Percentiles rank a stretch among this genome's conserved stretches.
Evolutionary conservation across 148 eudicot species (phyloP).

Genomic region (Rhododendron kiyosumense): DNA sequence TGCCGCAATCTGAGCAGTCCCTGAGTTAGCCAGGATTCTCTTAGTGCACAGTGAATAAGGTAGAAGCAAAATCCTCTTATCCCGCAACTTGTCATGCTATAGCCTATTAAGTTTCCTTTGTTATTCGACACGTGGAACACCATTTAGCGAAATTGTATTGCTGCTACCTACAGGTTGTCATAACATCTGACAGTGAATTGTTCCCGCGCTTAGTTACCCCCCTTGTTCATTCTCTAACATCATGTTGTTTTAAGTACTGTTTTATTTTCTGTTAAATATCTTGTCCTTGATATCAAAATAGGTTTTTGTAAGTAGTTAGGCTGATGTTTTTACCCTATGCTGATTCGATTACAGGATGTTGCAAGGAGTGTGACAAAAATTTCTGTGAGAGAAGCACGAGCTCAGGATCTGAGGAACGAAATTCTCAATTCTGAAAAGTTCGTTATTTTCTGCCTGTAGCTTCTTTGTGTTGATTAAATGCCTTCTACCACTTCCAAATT

Average conservation of each 20-base stretch:
- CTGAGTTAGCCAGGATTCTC: background rate
- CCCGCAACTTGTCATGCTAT: background rate
- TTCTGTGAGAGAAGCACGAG: constrained; percentile 87
- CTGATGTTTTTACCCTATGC: background rate
- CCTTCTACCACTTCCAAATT: background rate
- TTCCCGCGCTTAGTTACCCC: background rate
- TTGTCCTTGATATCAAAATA: background rate
- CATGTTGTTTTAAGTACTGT: background rate
- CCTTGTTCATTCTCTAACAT: background rate
- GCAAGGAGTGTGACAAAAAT: constrained; percentile 82
- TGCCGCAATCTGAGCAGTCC: background rate
- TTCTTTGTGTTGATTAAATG: background rate
- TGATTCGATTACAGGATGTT: constrained; percentile 59
- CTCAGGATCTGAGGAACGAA: constrained; percentile 86
- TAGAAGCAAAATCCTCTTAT: background rate
- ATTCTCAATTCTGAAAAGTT: constrained; percentile 91
- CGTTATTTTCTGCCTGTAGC: constrained; percentile 13
- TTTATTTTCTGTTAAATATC: background rate
- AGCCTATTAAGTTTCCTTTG: background rate
- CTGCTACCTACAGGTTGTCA: background rate
- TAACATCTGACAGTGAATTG: background rate
- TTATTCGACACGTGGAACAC: background rate
- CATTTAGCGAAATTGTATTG: background rate
- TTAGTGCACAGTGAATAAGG: background rate
- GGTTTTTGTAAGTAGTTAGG: background rate